Evolutionary conservation across 2,329 filamentous ascomycete genomes (phyloP).

Genomic region (Davidsoniella virescens): DNA sequence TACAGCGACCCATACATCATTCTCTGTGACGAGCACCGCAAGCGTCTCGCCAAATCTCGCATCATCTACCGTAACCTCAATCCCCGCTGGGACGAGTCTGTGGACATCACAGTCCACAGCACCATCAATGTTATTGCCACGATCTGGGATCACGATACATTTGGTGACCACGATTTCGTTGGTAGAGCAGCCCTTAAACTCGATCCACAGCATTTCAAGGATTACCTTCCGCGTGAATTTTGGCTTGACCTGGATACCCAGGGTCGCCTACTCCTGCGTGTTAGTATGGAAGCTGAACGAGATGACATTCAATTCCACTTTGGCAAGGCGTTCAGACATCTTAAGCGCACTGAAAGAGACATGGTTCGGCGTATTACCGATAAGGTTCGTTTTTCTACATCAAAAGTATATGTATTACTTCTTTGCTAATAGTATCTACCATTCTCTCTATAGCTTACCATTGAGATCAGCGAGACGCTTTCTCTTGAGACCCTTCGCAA

Average conservation of each 20-base stretch:
- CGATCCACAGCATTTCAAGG: conserved; percentile 93
- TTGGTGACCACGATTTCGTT: conserved; percentile 94
- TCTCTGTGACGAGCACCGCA: conserved; percentile 92
- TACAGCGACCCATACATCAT: conserved; percentile 95
- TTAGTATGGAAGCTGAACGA: conserved; percentile 96
- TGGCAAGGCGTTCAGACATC: conserved; percentile 84
- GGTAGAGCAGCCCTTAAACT: conserved; percentile 93
- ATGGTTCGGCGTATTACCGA: conserved; percentile 98
- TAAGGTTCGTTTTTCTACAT: conserved; percentile 43
- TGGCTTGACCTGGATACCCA: conserved; percentile 97
- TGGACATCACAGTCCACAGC: conserved; percentile 86
- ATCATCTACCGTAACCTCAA: conserved; percentile 83
- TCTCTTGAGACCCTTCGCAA: conserved; percentile 65
- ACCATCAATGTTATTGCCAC: conserved; percentile 91
- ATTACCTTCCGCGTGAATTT: conserved; percentile 89
- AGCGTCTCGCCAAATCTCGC: conserved; percentile 84
- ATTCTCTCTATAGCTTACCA: conserved; percentile 50
- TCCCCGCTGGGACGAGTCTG: conserved; percentile 91
- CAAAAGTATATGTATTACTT: not conserved
- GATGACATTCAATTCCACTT: conserved; percentile 99
- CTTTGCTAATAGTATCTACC: not conserved
- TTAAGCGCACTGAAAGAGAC: conserved; percentile 90
- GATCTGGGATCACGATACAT: conserved; percentile 94
- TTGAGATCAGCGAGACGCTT: conserved; percentile 80
- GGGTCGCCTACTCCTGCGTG: conserved; percentile 70